Evolutionary conservation across 148 eudicot species (phyloP), one percentile per base, ranked within the genome.

Genomic region (Selenicereus undatus): DNA sequence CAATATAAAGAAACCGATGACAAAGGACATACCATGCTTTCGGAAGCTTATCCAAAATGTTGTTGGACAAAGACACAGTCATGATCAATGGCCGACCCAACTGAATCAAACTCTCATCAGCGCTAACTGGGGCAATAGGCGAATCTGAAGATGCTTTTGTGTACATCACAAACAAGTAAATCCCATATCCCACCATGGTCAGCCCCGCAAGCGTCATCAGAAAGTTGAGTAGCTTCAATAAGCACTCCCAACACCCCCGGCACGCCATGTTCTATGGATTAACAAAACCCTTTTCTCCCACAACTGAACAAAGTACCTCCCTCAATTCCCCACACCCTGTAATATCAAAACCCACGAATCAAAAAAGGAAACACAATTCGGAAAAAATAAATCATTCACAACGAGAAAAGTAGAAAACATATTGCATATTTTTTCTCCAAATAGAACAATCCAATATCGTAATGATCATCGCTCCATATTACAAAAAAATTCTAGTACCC

Each of bases 121-220:
- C 86, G 79, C 91, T 82, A 3, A 86, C 68, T 35, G 91, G 93
- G 1, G 91, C 76, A 72, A 78, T 22, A 27, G 76, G n/a, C 0
- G 87, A n/a, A 79, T 80, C 83, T 56, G 83, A 75, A 43, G 88
- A 78, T 3, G 89, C 82, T 66, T 90, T 89, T 66, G 87, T 81
- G 81, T 87, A 96, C 85, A 85, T 89, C 58, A 92, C 97, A 88
- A 92, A 93, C 81, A 96, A 90, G 91, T 96, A 96, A 79, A 96
- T 85, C 45, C 98, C 99, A 80, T 92, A 96, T 0, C 95, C 99
- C 82, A 96, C 87, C 88, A 93, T 91, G 0, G 98, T 93, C 84
- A 96, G 77, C 81, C 98, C 99, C 35, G 82, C 87, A 71, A 96
- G 88, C 52, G 91, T 90, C 87, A 96, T 80, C 80, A 96, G 79